A percentile compares a stretch with the other conserved stretches of the same genome.
Evolutionary conservation across 192 early-diverging fungal genomes (phyloP).

Genomic region (Backusella liffmaniae): DNA sequence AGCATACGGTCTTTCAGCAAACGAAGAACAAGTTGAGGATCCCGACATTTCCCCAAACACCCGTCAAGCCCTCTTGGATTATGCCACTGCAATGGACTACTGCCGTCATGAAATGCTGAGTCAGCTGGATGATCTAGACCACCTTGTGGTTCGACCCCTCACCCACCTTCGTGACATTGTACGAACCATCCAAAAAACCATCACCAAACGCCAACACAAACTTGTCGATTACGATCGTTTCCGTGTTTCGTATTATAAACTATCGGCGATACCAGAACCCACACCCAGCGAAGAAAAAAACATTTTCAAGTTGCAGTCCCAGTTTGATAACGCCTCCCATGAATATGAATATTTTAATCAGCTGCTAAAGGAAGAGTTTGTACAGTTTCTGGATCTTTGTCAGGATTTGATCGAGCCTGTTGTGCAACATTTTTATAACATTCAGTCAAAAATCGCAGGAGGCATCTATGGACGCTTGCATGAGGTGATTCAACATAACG

Average conservation of each 20-base stretch:
- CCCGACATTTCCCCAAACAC: conserved; percentile 37
- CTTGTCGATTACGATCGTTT: conserved; percentile 90
- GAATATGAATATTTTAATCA: conserved; percentile 85
- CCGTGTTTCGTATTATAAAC: conserved; percentile 67
- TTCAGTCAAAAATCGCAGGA: conserved; percentile 73
- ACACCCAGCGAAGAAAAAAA: conserved; percentile 62
- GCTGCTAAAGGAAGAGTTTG: conserved; percentile 73
- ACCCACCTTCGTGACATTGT: conserved; percentile 68
- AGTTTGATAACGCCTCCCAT: conserved; percentile 74
- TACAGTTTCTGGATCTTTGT: conserved; percentile 67
- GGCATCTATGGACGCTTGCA: conserved; percentile 58
- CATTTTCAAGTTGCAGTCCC: conserved; percentile 61
- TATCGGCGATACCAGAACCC: conserved; percentile 60
- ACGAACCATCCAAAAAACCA: conserved; percentile 74
- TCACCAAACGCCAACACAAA: conserved; percentile 90
- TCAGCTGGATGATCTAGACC: conserved; percentile 72
- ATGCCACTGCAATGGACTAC: conserved; percentile 40
- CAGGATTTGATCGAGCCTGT: conserved; percentile 81
- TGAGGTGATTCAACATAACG: conserved; percentile 43
- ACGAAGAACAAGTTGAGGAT: conserved; percentile 47
- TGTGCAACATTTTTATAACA: conserved; percentile 77
- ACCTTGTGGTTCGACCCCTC: conserved; percentile 68
- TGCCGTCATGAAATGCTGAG: conserved; percentile 52
- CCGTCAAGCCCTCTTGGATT: conserved; percentile 47
- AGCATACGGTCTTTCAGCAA: conserved; percentile 10